Base-by-base conservation (phyloP, 2,329 filamentous ascomycete species). In the Ascocoryne sarcoides region DNA sequence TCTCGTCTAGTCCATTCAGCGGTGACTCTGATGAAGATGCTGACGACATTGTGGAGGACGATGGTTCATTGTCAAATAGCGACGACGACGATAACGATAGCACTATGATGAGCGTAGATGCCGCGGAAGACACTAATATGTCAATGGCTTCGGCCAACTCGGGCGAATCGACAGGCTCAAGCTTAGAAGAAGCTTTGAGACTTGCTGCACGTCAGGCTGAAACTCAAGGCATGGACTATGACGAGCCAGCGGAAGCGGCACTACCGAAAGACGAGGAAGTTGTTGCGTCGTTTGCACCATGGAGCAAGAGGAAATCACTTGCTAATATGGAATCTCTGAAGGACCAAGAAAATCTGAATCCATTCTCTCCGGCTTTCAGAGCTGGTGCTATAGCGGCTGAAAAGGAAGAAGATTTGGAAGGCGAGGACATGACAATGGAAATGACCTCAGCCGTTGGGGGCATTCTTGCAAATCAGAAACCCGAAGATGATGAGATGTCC, bases 1-100 rank as follows among this genome's bases (percentile, higher is more conserved):
- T 81, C 42, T 86, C 84, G 10, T 92, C 87, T 0, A 92, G 84
- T 43, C 76, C 88, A 7, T 82, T 84, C 55, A 90, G 86, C 49
- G 74, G 69, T 33, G 73, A 70, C 46, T 71, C 62, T 57, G 64
- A 62, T 34, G 66, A 66, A 29, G 64, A 62, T 37, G 55, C 52
- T 8, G 64, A 63, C 36, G 66, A 66, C 40, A 62, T 53, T 53
- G 29, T 58, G 48, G 71, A 75, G n/a, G 71, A 69, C 18, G 69
- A 69, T 33, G 66, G 68, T 36, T 73, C 72, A 8, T 61, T 56
- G 29, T 70, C 67, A n/a, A 63, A 65, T 28, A 62, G 61, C 44
- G 68, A 66, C 19, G 67, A 49, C 7, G 73, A 83, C 46, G 82
- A 85, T 32, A 80, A 82, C 36, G 82, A 85, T 49, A 82, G 79